A percentile compares a stretch with the other conserved stretches of the same genome.
phyloP scores from a whole-genome alignment of 2,329 filamentous ascomycete species.

The Aureobasidium vineae region DNA sequence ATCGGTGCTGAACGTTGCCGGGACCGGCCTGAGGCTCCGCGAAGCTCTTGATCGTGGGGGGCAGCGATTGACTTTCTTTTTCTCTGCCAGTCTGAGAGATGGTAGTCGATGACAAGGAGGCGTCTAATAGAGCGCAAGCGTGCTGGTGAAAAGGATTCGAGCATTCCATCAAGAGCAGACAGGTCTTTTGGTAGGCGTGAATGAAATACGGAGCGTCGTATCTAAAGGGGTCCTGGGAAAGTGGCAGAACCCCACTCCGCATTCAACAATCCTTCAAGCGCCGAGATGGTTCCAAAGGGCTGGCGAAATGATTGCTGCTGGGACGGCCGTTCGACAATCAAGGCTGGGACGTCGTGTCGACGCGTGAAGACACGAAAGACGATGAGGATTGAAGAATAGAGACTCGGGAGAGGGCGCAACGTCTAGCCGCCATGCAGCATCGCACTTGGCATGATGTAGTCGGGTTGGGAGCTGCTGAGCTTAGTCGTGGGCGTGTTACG shows the following conservation, averaged over 20 bases:
- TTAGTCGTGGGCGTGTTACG: conserved; percentile 10
- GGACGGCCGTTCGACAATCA: neutral
- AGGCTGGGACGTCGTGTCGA: conserved; percentile 13
- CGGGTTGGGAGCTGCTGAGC: conserved; percentile 6
- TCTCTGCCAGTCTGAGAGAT: neutral
- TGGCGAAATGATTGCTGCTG: conserved; percentile 5
- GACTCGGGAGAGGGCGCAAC: conserved; percentile 21
- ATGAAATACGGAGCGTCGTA: conserved; percentile 10
- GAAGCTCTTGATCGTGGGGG: conserved; percentile 17
- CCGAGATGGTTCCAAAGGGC: conserved; percentile 20
- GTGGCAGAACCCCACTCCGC: conserved; percentile 17
- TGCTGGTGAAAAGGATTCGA: neutral
- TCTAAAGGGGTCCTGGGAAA: conserved; percentile 1
- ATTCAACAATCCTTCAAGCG: conserved; percentile 18
- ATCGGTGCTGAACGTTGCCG: conserved; percentile 16
- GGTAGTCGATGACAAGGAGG: conserved; percentile 7
- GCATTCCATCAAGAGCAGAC: neutral
- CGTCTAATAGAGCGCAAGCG: neutral
- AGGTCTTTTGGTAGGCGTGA: neutral
- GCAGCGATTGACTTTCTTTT: conserved; percentile 8
- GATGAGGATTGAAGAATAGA: conserved; percentile 15
- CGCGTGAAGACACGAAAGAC: conserved; percentile 21
- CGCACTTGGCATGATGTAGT: conserved; percentile 21
- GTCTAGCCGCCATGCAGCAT: conserved; percentile 20
- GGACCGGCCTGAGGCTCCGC: conserved; percentile 16